A percentile compares a stretch with the other conserved stretches of the same genome.
Evolutionary conservation across 2,329 filamentous ascomycete species (phyloP).

Genomic region (Arthrobotrys musiformis): DNA sequence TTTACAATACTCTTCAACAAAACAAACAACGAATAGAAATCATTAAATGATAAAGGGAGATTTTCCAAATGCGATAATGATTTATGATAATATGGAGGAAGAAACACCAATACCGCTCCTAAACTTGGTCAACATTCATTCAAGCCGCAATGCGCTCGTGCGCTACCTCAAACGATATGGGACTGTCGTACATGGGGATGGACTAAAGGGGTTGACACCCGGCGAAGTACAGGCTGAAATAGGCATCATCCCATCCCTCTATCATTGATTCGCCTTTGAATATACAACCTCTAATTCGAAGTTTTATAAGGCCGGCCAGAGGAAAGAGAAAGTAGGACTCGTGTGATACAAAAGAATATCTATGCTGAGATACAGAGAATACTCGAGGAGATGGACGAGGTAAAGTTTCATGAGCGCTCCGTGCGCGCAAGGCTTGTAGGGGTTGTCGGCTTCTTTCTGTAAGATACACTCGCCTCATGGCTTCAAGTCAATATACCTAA

Average conservation of each 20-base stretch:
- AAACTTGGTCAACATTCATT: not conserved
- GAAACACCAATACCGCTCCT: constrained; percentile 1
- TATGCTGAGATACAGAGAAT: constrained; percentile 4
- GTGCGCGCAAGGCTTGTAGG: constrained; percentile 1
- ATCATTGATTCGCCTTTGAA: too few species aligned
- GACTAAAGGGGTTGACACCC: constrained; percentile 14
- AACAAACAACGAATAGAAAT: not conserved
- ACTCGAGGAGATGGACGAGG: constrained; percentile 2
- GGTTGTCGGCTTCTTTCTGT: constrained; percentile 6
- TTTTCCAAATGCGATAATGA: not conserved
- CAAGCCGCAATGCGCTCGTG: constrained; percentile 17
- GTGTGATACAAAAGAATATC: constrained; percentile 8
- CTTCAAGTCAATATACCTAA: not conserved
- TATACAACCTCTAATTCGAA: not conserved
- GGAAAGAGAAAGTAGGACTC: constrained; percentile 9
- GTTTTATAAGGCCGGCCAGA: not conserved
- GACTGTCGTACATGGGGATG: constrained; percentile 21
- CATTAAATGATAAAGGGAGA: not conserved
- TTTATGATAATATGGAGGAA: not conserved
- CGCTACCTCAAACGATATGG: constrained; percentile 19
- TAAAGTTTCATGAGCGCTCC: not conserved
- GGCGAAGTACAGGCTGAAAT: constrained; percentile 17
- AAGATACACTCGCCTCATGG: not conserved
- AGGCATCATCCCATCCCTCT: not conserved
- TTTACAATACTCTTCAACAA: not conserved